phyloP scores from a whole-genome alignment of 768 basidiomycete genomes.

The Leccinum uliginosum region DNA sequence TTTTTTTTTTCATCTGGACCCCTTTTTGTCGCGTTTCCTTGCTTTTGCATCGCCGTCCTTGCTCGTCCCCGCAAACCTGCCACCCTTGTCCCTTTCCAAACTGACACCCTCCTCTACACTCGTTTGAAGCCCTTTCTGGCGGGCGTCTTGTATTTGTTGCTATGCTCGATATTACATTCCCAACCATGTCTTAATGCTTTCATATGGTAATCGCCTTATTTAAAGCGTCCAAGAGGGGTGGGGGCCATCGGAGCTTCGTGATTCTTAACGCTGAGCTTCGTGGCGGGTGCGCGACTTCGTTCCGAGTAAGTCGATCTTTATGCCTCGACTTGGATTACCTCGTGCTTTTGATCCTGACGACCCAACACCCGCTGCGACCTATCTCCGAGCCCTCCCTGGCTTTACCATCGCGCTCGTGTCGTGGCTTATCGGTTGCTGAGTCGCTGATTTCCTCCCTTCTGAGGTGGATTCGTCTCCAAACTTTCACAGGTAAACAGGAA shows the following conservation, averaged over 20 bases:
- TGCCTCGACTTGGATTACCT: not conserved
- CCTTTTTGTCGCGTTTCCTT: slow-evolving; percentile 21
- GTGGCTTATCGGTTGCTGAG: slow-evolving; percentile 10
- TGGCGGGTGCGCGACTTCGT: not conserved
- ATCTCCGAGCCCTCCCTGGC: slow-evolving; percentile 9
- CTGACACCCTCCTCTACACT: slow-evolving; percentile 26
- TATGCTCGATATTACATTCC: slow-evolving; percentile 31
- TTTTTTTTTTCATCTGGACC: slow-evolving; percentile 20
- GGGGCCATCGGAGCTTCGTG: slow-evolving; percentile 3
- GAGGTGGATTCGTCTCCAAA: slow-evolving; percentile 3
- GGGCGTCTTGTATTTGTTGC: slow-evolving; percentile 31
- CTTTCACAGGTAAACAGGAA: slow-evolving; percentile 15
- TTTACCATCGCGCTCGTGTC: slow-evolving; percentile 2
- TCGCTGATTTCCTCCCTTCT: slow-evolving; percentile 3
- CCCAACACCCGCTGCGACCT: not conserved
- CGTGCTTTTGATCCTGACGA: slow-evolving; percentile 4
- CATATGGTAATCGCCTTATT: slow-evolving; percentile 33
- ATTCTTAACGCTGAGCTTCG: slow-evolving; percentile 10
- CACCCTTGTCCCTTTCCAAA: slow-evolving; percentile 16
- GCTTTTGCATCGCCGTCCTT: slow-evolving; percentile 22
- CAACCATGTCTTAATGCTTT: slow-evolving; percentile 34
- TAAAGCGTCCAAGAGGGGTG: slow-evolving; percentile 15
- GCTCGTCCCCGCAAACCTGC: slow-evolving; percentile 17
- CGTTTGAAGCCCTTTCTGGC: slow-evolving; percentile 26
- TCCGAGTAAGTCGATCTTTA: slow-evolving; percentile 11